These are phyloP conservation scores for Lentithecium fluviatile DNA, from an alignment of 495 filamentous ascomycete genomes.

Conservation along the genomic window DNA sequence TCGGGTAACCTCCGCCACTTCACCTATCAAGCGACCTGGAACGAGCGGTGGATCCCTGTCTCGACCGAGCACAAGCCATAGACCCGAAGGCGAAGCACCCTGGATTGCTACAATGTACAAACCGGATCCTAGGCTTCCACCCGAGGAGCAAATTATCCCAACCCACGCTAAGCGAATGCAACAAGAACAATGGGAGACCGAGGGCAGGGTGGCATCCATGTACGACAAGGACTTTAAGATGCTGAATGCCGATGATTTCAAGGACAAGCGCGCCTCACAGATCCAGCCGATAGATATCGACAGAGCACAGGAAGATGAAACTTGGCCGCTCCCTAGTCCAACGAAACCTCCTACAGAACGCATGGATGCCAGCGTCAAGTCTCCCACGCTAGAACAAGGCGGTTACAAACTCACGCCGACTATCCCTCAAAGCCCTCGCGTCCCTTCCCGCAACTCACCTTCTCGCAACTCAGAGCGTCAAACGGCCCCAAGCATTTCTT, in stretches of 20 bases:
- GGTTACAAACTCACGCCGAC: slow-evolving; percentile 44
- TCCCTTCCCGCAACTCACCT: slow-evolving; percentile 22
- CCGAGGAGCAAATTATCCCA: slow-evolving; percentile 91
- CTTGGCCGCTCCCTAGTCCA: slow-evolving; percentile 36
- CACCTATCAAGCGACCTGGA: slow-evolving; percentile 56
- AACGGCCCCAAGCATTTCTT: slow-evolving; percentile 1
- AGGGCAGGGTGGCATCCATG: slow-evolving; percentile 75
- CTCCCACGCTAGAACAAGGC: slow-evolving; percentile 43
- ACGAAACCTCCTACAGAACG: slow-evolving; percentile 24
- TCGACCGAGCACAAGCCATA: slow-evolving; percentile 57
- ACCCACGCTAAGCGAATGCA: slow-evolving; percentile 88
- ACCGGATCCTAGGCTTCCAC: slow-evolving; percentile 89
- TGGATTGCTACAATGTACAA: slow-evolving; percentile 96
- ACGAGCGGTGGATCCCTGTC: slow-evolving; percentile 55
- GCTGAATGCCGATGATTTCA: slow-evolving; percentile 53
- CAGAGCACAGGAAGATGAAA: slow-evolving; percentile 8
- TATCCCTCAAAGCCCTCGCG: slow-evolving; percentile 35
- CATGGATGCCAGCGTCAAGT: slow-evolving; percentile 24
- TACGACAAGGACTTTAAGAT: slow-evolving; percentile 84
- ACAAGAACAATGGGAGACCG: slow-evolving; percentile 92
- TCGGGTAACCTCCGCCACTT: slow-evolving; percentile 44
- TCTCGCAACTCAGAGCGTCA: slow-evolving; percentile 17
- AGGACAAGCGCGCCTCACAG: slow-evolving; percentile 20
- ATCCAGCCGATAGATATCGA: slow-evolving; percentile 5
- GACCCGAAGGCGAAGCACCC: slow-evolving; percentile 90